Conservation (phyloP, 805 yeast species). For the Candida arabinofermentans region DNA sequence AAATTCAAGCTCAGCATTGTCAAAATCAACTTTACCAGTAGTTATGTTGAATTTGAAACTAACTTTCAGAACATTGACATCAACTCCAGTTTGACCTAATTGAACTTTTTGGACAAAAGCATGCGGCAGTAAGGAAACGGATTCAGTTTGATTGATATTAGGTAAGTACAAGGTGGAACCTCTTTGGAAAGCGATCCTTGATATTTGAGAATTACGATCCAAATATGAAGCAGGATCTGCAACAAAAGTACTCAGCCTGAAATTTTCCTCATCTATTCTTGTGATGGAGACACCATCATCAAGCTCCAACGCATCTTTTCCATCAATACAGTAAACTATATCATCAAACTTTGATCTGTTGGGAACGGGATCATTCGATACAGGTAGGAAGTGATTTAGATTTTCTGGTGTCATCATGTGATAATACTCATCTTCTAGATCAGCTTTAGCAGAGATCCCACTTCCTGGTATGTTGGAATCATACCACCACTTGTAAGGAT, state of each 20-base stretch:
- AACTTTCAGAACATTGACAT: conserved; percentile 43
- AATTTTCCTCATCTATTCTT: conserved; percentile 23
- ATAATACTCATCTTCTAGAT: conserved; percentile 41
- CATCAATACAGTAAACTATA: conserved; percentile 78
- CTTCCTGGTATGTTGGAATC: conserved; percentile 42
- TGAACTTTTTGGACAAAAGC: conserved; percentile 41
- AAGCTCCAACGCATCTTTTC: conserved; percentile 76
- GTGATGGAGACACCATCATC: conserved; percentile 85
- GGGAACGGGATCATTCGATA: conserved; percentile 10
- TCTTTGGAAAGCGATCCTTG: conserved; percentile 55
- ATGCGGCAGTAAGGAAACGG: conserved; percentile 66
- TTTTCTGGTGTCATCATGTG: conserved; percentile 23
- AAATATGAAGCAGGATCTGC: conserved; percentile 84
- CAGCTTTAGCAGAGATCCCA: conserved; percentile 39
- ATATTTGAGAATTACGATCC: conserved; percentile 33
- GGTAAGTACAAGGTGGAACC: conserved; percentile 74
- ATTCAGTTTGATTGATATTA: conserved; percentile 33
- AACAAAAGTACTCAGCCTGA: conserved; percentile 61
- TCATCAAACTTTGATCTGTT: conserved; percentile 38
- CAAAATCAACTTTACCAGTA: conserved; percentile 15
- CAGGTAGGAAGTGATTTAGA: conserved; percentile 13
- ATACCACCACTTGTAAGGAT: conserved; percentile 52
- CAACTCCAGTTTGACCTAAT: conserved; percentile 43
- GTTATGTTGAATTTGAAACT: conserved; percentile 28
- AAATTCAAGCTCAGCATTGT: conserved; percentile 32